Evolutionary conservation across 441 rosid genomes (phyloP), one percentile per base, ranked within the genome.

Genomic region (Gossypium lobatum): DNA sequence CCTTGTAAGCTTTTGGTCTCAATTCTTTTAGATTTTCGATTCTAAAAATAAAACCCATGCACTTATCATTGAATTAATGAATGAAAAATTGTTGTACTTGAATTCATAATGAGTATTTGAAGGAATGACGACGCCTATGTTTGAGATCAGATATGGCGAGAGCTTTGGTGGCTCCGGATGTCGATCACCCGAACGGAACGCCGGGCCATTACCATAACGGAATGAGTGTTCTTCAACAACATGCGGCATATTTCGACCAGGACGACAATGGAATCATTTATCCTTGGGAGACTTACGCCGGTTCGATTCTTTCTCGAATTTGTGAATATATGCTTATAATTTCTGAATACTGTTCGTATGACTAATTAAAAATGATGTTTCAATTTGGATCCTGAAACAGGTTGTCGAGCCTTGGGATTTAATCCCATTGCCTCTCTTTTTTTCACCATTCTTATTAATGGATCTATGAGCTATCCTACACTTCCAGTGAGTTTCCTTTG

Each of bases 161-260:
- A 79, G 98, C 91, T 74, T 64, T 94, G 80, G 55, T 62, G 70
- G 97, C 95, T 74, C 87, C 91, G 0, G 98, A 92, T 75, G 65
- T 82, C 2, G 88, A 87, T 11, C 85, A 91, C 74, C 93, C 92
- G 0, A 37, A 79, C 17, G 97, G 97, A 77, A 89, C 97, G 53
- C 76, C 84, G 8, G 91, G 86, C 2, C 91, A 85, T 45, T 61
- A 61, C 25, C 83, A 86, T 77, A 8, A 78, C 54, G 82, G 87
- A 25, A 26, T 89, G 72, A 88, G 85, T 70, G 98, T 94, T 11
- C 92, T 92, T 79, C 97, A 94, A 79, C 97, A 92, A 75, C 97
- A 94, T 79, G 95, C 79, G 0, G 89, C 91, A 83, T 91, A 89
- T 79, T 94, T 92, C 17, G 97, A 94, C 77, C 83, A 73, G 68